Percentiles rank a stretch among this genome's conserved stretches.
Conservation (phyloP, 129 eudicot species). For the Artemisia argyi region DNA sequence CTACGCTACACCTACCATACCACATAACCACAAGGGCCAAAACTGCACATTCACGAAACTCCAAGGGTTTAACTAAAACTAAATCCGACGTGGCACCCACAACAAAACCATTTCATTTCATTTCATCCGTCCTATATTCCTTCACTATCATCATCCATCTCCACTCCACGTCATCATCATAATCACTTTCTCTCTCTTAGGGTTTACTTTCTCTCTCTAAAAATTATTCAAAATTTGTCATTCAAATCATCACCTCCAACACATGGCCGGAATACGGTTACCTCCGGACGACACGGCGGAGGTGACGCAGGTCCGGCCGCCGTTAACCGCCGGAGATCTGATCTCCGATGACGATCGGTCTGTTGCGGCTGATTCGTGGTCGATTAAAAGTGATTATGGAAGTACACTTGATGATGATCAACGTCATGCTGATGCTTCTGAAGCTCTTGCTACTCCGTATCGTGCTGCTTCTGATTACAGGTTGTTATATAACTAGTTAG, state of each 20-base stretch:
- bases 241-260: conserved; percentile 18
- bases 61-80: too few relatives aligned
- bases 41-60: too few relatives aligned
- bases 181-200: conserved; percentile 37
- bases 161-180: too few relatives aligned
- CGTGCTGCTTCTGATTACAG: conserved; percentile 93
- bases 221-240: conserved; percentile 31
- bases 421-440: conserved; percentile 96
- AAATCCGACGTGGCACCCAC: too few relatives aligned
- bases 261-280: conserved; percentile 79
- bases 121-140: too few relatives aligned
- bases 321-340: conserved; percentile 61
- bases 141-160: too few relatives aligned
- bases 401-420: conserved; percentile 97
- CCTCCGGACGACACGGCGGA: conserved; percentile 81
- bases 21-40: too few relatives aligned
- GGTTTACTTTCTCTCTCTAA: conserved; percentile 39
- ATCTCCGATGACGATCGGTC: conserved; percentile 98
- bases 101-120: too few relatives aligned
- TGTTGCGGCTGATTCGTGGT: conserved; percentile 95
- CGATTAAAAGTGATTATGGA: conserved; percentile 95
- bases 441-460: conserved; percentile 75
- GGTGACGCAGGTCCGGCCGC: conserved; percentile 48
- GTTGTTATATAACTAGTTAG: conserved; percentile 25
- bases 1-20: too few relatives aligned